phyloP scores from a whole-genome alignment of 176 grass and related monocot genomes.

The Puccinellia tenuiflora region DNA sequence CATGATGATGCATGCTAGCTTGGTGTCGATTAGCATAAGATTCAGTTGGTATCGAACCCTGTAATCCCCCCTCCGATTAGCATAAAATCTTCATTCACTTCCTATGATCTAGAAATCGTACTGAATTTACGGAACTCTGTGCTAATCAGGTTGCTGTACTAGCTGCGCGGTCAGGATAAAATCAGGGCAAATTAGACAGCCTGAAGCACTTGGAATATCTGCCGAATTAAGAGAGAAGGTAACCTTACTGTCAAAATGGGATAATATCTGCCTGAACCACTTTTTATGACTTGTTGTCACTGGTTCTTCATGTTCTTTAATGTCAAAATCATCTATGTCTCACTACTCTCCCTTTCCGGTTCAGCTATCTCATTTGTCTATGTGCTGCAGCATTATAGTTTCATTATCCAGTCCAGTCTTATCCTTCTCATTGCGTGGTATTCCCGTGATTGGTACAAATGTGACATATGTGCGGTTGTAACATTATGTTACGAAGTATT shows the following conservation, averaged over 20 bases:
- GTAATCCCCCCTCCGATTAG: neutral
- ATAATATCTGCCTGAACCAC: too few relatives aligned
- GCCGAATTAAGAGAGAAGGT: slow-evolving; percentile 75
- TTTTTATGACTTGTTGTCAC: neutral
- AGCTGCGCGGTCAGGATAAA: slow-evolving; percentile 76
- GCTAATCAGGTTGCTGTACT: slow-evolving; percentile 60
- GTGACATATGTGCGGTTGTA: neutral
- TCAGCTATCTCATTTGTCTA: neutral
- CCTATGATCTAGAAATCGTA: neutral
- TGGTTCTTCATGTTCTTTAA: neutral
- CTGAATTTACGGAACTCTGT: neutral
- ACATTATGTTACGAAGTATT: neutral
- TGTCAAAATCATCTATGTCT: neutral
- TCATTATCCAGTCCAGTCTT: neutral
- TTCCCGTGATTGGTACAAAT: neutral
- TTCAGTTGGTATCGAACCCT: neutral
- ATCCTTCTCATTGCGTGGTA: neutral
- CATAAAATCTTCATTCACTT: neutral
- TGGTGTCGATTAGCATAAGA: too few relatives aligned
- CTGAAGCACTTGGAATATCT: slow-evolving; percentile 83
- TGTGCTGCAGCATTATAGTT: neutral
- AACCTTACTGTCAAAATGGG: too few relatives aligned
- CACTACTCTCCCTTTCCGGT: neutral
- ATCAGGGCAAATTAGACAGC: slow-evolving; percentile 79
- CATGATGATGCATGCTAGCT: too few relatives aligned